Conservation (phyloP, 2,329 filamentous ascomycete species). For the Atkinsonella hypoxylon region DNA sequence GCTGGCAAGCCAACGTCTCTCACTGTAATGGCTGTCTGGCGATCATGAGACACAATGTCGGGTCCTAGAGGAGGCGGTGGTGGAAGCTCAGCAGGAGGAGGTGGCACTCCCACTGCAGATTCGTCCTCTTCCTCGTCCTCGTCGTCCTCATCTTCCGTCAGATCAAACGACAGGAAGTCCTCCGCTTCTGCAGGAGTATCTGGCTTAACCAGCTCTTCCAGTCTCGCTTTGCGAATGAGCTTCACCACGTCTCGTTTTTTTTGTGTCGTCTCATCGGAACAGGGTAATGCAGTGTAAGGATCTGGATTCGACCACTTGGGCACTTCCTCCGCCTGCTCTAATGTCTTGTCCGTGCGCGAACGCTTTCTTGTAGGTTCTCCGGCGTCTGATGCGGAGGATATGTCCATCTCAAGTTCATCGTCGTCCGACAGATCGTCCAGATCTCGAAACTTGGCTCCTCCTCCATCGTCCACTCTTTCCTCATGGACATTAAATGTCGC, state of each 20-base stretch:
- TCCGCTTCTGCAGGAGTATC: slow-evolving; percentile 47
- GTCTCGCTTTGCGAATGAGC: slow-evolving; percentile 78
- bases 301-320: slow-evolving; percentile 96
- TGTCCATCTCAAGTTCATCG: slow-evolving; percentile 53
- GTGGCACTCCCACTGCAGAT: slow-evolving; percentile 7
- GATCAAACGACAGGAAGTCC: slow-evolving; percentile 84
- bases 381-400: slow-evolving; percentile 27
- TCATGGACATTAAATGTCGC: slow-evolving; percentile 29
- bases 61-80: slow-evolving; percentile 4
- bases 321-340: slow-evolving; percentile 27
- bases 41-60: background rate
- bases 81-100: slow-evolving; percentile 12
- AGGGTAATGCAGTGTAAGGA: slow-evolving; percentile 79
- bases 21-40: slow-evolving; percentile 6
- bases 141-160: slow-evolving; percentile 43
- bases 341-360: slow-evolving; percentile 16
- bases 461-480: slow-evolving; percentile 33
- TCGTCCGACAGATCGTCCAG: slow-evolving; percentile 50
- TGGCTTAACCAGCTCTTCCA: slow-evolving; percentile 38
- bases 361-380: slow-evolving; percentile 31
- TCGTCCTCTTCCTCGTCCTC: slow-evolving; percentile 10
- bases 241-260: slow-evolving; percentile 85
- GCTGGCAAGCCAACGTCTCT: slow-evolving; percentile 8
- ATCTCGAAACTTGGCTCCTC: slow-evolving; percentile 38
- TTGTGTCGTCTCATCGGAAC: slow-evolving; percentile 56